Evolutionary conservation across 192 early-diverging fungal species (phyloP).

Genomic region (Coemansia sp.): DNA sequence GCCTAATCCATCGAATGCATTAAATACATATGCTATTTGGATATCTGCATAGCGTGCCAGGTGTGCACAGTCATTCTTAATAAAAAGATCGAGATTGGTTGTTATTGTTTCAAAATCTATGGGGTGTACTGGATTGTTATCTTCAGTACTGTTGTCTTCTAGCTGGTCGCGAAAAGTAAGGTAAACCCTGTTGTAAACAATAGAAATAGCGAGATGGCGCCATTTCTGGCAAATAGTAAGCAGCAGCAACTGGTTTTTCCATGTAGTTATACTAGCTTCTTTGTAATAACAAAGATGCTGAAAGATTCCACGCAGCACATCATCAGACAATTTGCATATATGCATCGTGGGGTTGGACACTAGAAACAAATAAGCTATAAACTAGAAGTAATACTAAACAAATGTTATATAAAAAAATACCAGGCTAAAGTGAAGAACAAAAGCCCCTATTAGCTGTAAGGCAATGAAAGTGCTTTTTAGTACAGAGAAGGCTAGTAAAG

Average conservation of each 20-base stretch:
- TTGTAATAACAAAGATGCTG: neutral
- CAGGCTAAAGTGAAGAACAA: neutral
- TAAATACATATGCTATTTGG: neutral
- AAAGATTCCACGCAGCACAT: conserved; percentile 5
- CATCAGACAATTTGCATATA: conserved; percentile 1
- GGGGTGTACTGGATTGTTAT: neutral
- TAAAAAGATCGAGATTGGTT: neutral
- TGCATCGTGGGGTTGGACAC: neutral
- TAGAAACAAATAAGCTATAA: neutral
- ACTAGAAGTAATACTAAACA: neutral
- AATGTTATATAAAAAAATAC: neutral
- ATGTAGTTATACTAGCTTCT: neutral
- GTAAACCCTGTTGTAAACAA: conserved; percentile 10
- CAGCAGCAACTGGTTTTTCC: neutral
- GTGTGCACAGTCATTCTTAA: neutral
- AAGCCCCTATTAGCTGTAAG: neutral
- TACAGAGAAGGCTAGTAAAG: neutral
- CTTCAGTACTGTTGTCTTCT: neutral
- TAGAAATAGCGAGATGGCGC: conserved; percentile 1
- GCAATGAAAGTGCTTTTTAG: neutral
- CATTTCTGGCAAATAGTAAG: conserved; percentile 13
- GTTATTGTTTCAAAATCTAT: neutral
- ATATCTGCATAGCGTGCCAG: neutral
- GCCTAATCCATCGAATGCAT: neutral
- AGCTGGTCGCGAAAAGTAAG: neutral